Evolutionary conservation across 768 basidiomycete species (phyloP), one percentile per base, ranked within the genome.

Genomic region (Lanmaoa rubissima): DNA sequence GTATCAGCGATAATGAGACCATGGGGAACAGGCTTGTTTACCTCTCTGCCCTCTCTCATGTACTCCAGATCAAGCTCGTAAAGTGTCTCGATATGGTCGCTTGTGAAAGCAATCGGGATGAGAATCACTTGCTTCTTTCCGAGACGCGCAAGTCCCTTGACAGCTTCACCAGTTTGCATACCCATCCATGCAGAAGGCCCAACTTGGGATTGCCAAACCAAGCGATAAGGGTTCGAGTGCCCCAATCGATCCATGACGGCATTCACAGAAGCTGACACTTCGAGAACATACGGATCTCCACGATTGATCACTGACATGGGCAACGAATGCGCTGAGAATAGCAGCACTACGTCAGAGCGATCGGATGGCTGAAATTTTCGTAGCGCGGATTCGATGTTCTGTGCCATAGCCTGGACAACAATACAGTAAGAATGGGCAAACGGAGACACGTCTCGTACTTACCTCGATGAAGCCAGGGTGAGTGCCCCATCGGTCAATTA

Each of bases 261-360:
- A 40, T 88, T 83, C 9, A 98, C 97, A 14, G 94, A 87, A 16
- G 94, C 90, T 17, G 94, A 92, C 35, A 99, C 97, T 74, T 99
- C 97, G 38, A 92, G 78, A 36, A 97, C 79, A 75, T 99, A 98
- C 11, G 97, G 96, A 75, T 99, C 97, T 41, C 97, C 97, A 64
- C 97, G 93, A 78, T 98, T 98, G 60, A 98, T 94, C 60, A 98
- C 92, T 6, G 94, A 95, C 86, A 99, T 92, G 28, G 97, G 97
- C 41, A 99, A 77, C 8, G 97, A 98, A 67, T 99, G 97, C 4
- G 97, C 97, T 1, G 96, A 98, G 76, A 98, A 98, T 53, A 98
- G 79, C 35, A 99, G 71, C 19, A 96, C 90, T 13, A 85, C 86
- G 12, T 91, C 82, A 36, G 84, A 78, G 40, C 95, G 85, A 66